phyloP scores from a whole-genome alignment of 139 green algal species.

The Asterochloris erici region DNA sequence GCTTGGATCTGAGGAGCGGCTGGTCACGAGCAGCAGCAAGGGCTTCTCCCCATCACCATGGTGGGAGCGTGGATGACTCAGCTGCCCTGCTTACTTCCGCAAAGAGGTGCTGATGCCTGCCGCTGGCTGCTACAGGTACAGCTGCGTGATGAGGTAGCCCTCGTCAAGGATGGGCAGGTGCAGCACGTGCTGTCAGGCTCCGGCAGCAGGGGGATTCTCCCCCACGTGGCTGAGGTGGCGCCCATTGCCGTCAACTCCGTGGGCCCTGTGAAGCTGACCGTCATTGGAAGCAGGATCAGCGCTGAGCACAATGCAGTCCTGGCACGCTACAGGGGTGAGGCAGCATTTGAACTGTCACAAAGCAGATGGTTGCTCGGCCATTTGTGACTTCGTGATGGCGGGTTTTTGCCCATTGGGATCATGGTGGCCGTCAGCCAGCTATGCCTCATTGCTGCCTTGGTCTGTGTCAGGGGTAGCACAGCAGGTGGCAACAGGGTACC shows the following conservation, averaged over 20 bases:
- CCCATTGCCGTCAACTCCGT: conserved; percentile 9
- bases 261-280: conserved; percentile 5
- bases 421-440: no score
- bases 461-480: no score
- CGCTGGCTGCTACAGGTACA: conserved; percentile 34
- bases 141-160: conserved; percentile 44
- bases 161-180: conserved; percentile 41
- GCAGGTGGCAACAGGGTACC: no score
- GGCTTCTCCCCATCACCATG: no score
- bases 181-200: conserved; percentile 31
- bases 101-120: neutral
- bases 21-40: no score
- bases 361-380: no score
- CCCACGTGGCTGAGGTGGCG: conserved; percentile 28
- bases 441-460: no score
- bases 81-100: no score
- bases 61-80: no score
- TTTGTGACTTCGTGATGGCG: no score
- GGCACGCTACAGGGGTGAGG: conserved; percentile 13
- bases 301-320: conserved; percentile 26
- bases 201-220: conserved; percentile 33
- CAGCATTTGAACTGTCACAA: no score
- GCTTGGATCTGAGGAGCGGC: neutral
- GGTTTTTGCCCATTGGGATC: no score
- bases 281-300: conserved; percentile 40